Conservation (phyloP, 148 eudicot species). For the Rhododendron vialii region DNA sequence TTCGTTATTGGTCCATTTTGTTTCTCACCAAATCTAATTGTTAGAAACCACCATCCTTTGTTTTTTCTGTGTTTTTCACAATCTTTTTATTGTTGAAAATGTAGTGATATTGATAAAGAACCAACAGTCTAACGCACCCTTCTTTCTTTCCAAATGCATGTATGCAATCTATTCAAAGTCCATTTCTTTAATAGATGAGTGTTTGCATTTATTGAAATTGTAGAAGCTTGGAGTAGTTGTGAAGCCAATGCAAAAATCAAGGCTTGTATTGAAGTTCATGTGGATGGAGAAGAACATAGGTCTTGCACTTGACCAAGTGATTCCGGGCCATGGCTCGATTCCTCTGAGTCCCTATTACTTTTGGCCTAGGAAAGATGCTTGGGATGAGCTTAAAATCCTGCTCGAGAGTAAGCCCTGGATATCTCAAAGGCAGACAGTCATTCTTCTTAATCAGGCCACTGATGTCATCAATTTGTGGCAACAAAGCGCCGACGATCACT, state of each 20-base stretch:
- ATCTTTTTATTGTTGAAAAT: not conserved
- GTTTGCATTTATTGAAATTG: constrained; percentile 3
- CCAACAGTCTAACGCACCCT: not conserved
- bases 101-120: not conserved
- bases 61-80: not conserved
- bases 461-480: constrained; percentile 98
- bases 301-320: constrained; percentile 65
- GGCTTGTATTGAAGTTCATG: constrained; percentile 81
- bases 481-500: constrained; percentile 60
- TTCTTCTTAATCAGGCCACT: constrained; percentile 91
- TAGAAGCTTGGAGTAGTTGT: constrained; percentile 69
- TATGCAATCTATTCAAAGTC: not conserved
- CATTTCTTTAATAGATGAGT: not conserved
- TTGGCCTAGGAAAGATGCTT: constrained; percentile 98
- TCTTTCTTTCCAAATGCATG: not conserved
- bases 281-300: constrained; percentile 99
- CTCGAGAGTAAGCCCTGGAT: constrained; percentile 96
- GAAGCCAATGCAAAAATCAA: constrained; percentile 69
- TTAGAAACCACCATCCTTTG: not conserved
- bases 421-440: constrained; percentile 71
- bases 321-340: constrained; percentile 78
- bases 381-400: constrained; percentile 88
- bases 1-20: not conserved
- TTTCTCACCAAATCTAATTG: not conserved
- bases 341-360: constrained; percentile 89